Evolutionary conservation across 2,329 filamentous ascomycete species (phyloP).

Genomic region (Hymenoscyphus occultus): DNA sequence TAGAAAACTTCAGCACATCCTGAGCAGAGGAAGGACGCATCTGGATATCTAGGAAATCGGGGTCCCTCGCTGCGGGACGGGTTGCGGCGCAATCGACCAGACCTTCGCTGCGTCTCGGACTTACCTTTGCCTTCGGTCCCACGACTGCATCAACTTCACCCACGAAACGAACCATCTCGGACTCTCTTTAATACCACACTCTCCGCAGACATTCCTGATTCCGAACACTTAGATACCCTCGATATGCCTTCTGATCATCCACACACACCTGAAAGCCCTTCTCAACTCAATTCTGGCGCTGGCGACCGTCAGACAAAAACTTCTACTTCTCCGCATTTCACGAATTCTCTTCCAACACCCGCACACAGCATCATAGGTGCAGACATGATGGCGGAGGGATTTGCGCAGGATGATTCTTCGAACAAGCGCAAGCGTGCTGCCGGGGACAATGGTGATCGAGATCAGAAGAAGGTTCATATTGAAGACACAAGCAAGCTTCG

Average conservation of each 20-base stretch:
- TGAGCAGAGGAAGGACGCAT: not conserved
- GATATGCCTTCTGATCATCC: slow-evolving; percentile 61
- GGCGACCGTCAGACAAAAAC: slow-evolving; percentile 43
- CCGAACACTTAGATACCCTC: slow-evolving; percentile 14
- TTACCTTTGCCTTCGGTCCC: slow-evolving; percentile 16
- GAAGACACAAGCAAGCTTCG: slow-evolving; percentile 55
- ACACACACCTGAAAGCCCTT: slow-evolving; percentile 65
- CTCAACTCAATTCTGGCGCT: slow-evolving; percentile 54
- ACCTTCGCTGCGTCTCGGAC: slow-evolving; percentile 11
- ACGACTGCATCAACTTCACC: not conserved
- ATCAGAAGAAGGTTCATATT: slow-evolving; percentile 60
- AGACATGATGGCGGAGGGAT: slow-evolving; percentile 23
- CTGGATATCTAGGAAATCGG: not conserved
- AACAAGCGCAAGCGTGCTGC: slow-evolving; percentile 61
- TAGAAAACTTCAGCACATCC: not conserved
- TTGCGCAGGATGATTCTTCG: slow-evolving; percentile 48
- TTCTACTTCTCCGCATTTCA: slow-evolving; percentile 47
- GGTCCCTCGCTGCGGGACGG: slow-evolving; percentile 10
- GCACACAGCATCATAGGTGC: slow-evolving; percentile 54
- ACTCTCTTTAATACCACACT: slow-evolving; percentile 15
- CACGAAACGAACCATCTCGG: slow-evolving; percentile 10
- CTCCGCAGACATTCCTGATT: slow-evolving; percentile 3
- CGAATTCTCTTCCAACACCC: slow-evolving; percentile 54
- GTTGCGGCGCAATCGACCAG: slow-evolving; percentile 20
- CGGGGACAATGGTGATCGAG: slow-evolving; percentile 54